Evolutionary conservation across 2,329 filamentous ascomycete genomes (phyloP), one percentile per base, ranked within the genome.

Genomic region (Venturia pyrina): DNA sequence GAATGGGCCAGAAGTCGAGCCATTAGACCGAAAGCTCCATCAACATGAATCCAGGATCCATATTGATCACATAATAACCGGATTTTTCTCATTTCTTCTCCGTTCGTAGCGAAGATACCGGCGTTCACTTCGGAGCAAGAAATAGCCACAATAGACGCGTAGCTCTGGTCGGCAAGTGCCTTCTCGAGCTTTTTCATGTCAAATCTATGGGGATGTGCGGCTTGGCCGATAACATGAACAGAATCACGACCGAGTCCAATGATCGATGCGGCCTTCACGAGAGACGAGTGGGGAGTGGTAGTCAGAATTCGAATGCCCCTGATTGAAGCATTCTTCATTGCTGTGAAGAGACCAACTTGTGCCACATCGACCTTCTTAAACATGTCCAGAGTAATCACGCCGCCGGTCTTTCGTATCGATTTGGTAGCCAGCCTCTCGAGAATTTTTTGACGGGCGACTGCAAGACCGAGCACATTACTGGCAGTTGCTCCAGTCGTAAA

Each of bases 61-160:
- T 93, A 86, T 69, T 81, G 79, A 70, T 95, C 87, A 56, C 90
- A 91, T 48, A 96, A 73, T 5, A 79, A 77, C 67, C 93, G 83
- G 46, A 97, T 76, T 65, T 80, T 79, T 65, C 76, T 72, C 76
- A 87, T 87, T 68, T 92, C 86, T 4, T 81, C 79, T 2, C 75
- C 69, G 0, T 79, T 84, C 41, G 82, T 89, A 37, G 90, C 88
- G 74, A 92, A 97, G 5, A 87, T 81, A 0, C 93, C 92, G 0
- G 92, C 96, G 71, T 98, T 97, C 37, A 97, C 91, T 77, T 98
- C 93, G 1, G 90, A 90, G 6, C 88, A 89, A 53, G 91, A 93
- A n/a, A 96, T 78, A 5, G 83, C 86, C 46, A 97, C 85, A 68
- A 97, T 90, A 62, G 83, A 89, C n/a, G 83, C 89, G 15, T 84